Conservation (phyloP, 495 filamentous ascomycete species). For the Trichocladium antarcticum region DNA sequence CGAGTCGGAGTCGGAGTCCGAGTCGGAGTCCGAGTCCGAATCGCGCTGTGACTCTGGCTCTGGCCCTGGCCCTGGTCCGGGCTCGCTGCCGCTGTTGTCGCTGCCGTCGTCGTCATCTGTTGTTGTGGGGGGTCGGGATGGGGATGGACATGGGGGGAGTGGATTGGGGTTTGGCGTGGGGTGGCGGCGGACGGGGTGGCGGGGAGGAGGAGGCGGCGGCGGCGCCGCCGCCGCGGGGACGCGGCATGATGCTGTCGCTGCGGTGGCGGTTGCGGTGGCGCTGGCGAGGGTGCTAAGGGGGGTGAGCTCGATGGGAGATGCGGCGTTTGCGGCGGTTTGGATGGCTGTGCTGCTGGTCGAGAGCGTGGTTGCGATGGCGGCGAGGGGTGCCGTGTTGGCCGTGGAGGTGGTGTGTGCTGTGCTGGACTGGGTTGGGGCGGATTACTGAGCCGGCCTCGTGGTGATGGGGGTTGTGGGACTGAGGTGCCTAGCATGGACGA, state of each 20-base stretch:
- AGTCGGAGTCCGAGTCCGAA: no score
- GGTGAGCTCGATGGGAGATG: slow-evolving; percentile 12
- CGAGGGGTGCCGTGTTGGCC: slow-evolving; percentile 17
- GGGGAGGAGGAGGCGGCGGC: not conserved
- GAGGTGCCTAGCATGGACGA: not conserved
- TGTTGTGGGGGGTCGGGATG: not conserved
- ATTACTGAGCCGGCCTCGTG: slow-evolving; percentile 14
- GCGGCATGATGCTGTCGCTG: slow-evolving; percentile 6
- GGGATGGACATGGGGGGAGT: not conserved
- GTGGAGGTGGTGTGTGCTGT: slow-evolving; percentile 23
- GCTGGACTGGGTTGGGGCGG: slow-evolving; percentile 28
- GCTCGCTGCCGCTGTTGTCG: no score
- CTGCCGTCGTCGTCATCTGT: not conserved
- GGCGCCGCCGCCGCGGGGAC: not conserved
- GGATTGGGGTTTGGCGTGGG: not conserved
- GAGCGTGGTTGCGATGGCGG: slow-evolving; percentile 15
- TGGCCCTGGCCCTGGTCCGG: no score
- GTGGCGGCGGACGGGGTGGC: not conserved
- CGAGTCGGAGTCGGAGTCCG: no score
- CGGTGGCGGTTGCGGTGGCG: slow-evolving; percentile 15
- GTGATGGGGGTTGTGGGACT: no score
- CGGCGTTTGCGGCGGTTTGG: slow-evolving; percentile 22
- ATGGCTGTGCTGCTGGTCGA: slow-evolving; percentile 22
- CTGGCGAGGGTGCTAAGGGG: slow-evolving; percentile 14
- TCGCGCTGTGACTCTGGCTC: no score